Evolutionary conservation across 768 basidiomycete species (phyloP), one percentile per base, ranked within the genome.

Genomic region (Leccinum uliginosum): DNA sequence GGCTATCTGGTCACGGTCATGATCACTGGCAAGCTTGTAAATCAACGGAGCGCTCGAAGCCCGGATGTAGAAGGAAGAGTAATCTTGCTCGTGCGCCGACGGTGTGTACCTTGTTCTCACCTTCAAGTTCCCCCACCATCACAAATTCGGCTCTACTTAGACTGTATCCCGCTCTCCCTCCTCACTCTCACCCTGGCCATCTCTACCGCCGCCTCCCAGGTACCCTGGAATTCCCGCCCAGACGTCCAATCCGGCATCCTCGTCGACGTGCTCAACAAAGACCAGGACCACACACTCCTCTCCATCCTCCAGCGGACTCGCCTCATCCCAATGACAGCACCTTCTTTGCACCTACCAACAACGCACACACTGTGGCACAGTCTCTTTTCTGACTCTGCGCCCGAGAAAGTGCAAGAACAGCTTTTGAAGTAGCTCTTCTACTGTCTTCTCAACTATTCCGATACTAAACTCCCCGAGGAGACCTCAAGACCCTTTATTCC

Each of bases 331-430:
- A 92, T 91, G 83, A 78, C 43, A 81, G 81, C 67, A 97, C 97
- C 26, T 71, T 99, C 48, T 98, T 98, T 66, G 97, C 97, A 2
- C 97, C 97, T 2, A 97, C 92, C 19, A 95, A 99, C 74, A 86
- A 92, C 56, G 97, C 97, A 32, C 26, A 19, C 58, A 15, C 59
- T 76, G 11, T 77, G 75, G 75, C 59, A 62, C 43, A 55, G 45
- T 49, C 68, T 71, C 38, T 62, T 67, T 34, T 57, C 58, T 34
- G 64, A 67, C 21, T 62, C 74, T 47, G 65, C 83, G 35, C 78
- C 78, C 23, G 94, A 95, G 73, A 98, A 98, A 69, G 76, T 94
- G 29, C 83, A 92, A 56, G 85, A 90, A 65, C 76, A 83, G 56
- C 82, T 98, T 46, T 81, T 95, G 53, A 94, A 97, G 66, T 88